Base-by-base conservation (phyloP, 2,329 filamentous ascomycete species). In the Sarocladium strictum region DNA sequence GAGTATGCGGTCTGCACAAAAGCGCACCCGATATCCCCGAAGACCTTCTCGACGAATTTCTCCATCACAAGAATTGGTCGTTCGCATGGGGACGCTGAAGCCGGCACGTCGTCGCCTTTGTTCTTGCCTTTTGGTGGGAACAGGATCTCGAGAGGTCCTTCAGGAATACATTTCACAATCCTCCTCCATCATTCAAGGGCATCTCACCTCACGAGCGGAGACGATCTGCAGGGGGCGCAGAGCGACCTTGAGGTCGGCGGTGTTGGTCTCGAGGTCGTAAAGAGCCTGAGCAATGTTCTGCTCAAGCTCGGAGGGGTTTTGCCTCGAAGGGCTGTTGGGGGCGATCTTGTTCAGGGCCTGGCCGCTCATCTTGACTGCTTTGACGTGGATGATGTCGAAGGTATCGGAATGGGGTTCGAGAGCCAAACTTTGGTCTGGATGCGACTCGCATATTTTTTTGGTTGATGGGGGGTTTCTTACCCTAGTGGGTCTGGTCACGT, bases 181-280 rank as follows among this genome's bases (percentile, higher is more conserved):
- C 37, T 26, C 58, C 67, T 62, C 70, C 24, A 23, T 47, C 43
- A 60, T 64, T 67, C 64, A 69, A 61, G 69, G 63, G 29, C 27
- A 61, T 86, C 91, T 91, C 88, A 99, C 94, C 93, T 99, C 94
- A 78, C 92, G 90, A 75, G 94, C 94, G 80, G 90, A 96, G 76
- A 95, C 90, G 79, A 99, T 92, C 85, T 99, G 94, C 79, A 99
- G 87, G 77, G 94, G 94, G 73, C 94, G 88, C 74, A 99, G 88
- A 68, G 91, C 88, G 72, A 84, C 85, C 89, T 93, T 96, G 80
- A 99, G 89, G 80, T 99, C 94, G 76, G 91, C 83, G 73, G 94
- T 96, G 87, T 97, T 97, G 82, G 86, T 92, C 90, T 99, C 94
- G 79, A 99, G 90, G 73, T 99, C 94, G 83, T 88, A 95, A 65